Evolutionary conservation across 116 monocot species (phyloP), one percentile per base, ranked within the genome.

Genomic region (Iris pallida): DNA sequence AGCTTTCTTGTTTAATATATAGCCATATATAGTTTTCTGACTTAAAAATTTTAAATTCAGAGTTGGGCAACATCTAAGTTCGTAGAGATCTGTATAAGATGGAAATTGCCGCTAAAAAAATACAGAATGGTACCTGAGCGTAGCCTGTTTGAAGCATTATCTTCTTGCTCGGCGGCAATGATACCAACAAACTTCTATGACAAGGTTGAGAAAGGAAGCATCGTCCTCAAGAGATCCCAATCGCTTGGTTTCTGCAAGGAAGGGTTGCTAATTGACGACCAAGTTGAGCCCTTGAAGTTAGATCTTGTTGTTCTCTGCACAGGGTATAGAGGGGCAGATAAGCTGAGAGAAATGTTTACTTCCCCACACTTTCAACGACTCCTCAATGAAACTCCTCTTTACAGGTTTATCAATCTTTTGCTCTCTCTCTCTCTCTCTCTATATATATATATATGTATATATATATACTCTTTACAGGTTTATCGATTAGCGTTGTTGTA

Each of bases 271-370:
- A 15, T 84, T 2, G 82, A 86, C 4, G 84, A 74, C 49, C 82
- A 80, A 58, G 45, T 42, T 42, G 20, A 15, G 11, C 71, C 52
- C 0, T 66, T 82, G 8, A 44, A 84, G 47, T 68, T 71, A 15
- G 93, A 87, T 68, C 15, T 94, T 7, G 87, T 90, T 41, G 87
- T 89, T 61, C 68, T 89, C 0, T 86, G 87, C 5, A 94, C 93
- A 7, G 93, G 87, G 10, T 94, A 65, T 61, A 84, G 48, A 20
- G 82, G 90, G 15, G 84, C 80, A 12, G 55, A 83, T 16, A 88
- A 93, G 73, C 83, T 93, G 55, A 86, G 61, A 61, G 48, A 77
- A 61, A 79, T 93, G 17, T 86, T 93, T 41, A 43, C 51, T 9
- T 81, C 86, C 4, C 74, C 64, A 2, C 30, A 20, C 14, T 59